phyloP scores from a whole-genome alignment of 2,329 filamentous ascomycete genomes.

The Aspergillus chevalieri region DNA sequence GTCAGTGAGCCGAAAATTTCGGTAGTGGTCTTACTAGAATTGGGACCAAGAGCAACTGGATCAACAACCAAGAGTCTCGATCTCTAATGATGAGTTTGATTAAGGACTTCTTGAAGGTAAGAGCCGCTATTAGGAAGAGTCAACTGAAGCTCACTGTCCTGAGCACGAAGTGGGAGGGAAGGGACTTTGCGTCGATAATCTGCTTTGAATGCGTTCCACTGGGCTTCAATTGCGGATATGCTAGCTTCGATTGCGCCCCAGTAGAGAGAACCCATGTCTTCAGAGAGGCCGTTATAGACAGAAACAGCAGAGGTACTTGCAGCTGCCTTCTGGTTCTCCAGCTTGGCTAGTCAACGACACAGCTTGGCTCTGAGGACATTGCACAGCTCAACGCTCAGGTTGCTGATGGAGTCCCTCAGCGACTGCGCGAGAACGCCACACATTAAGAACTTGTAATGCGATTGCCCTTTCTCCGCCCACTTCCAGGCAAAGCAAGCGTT shows the following conservation, averaged over 20 bases:
- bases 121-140: conserved; percentile 37
- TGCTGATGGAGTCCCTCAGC: conserved; percentile 34
- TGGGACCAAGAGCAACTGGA: neutral
- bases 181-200: conserved; percentile 36
- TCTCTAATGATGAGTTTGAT: neutral
- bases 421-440: conserved; percentile 44
- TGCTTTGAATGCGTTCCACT: conserved; percentile 40
- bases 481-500: conserved; percentile 44
- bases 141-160: conserved; percentile 27
- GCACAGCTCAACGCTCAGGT: conserved; percentile 30
- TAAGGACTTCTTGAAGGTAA: conserved; percentile 22
- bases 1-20: conserved; percentile 7
- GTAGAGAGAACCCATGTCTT: conserved; percentile 21
- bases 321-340: conserved; percentile 40
- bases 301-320: conserved; percentile 3
- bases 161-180: conserved; percentile 35
- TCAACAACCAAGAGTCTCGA: neutral
- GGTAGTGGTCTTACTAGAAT: conserved; percentile 4
- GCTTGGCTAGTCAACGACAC: conserved; percentile 52
- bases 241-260: conserved; percentile 23
- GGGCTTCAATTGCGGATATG: conserved; percentile 22
- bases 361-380: conserved; percentile 48
- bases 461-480: conserved; percentile 40
- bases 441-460: conserved; percentile 56
- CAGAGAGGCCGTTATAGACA: conserved; percentile 25